Evolutionary conservation across 2,329 filamentous ascomycete species (phyloP).

Genomic region (Epichloe gansuensis): DNA sequence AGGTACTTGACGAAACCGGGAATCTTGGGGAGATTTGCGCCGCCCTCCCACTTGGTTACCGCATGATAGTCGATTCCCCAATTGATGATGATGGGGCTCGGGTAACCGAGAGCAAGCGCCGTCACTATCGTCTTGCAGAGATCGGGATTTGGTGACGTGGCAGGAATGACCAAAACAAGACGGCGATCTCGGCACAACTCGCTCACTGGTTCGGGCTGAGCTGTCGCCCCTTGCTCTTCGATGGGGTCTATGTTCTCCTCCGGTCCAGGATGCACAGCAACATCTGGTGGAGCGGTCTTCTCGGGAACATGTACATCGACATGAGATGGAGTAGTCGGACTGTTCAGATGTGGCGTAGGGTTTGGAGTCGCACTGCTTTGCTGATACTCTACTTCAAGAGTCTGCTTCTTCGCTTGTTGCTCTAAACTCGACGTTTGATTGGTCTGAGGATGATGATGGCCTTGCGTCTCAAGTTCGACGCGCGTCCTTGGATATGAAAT

Average conservation of each 20-base stretch:
- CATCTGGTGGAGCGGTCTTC: not conserved
- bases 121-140: slow-evolving; percentile 14
- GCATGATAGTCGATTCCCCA: slow-evolving; percentile 10
- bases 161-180: slow-evolving; percentile 10
- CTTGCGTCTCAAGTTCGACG: not conserved
- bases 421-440: not conserved
- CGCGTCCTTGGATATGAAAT: not conserved
- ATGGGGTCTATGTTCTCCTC: not conserved
- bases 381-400: not conserved
- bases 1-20: slow-evolving; percentile 12
- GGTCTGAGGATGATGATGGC: not conserved
- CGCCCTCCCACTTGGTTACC: slow-evolving; percentile 6
- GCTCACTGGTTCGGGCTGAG: not conserved
- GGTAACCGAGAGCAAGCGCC: slow-evolving; percentile 12
- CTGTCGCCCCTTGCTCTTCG: not conserved
- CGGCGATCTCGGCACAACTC: slow-evolving; percentile 5
- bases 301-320: not conserved
- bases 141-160: slow-evolving; percentile 9
- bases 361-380: not conserved
- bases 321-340: not conserved
- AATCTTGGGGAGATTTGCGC: slow-evolving; percentile 13
- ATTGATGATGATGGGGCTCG: slow-evolving; percentile 13
- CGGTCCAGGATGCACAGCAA: not conserved
- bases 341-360: not conserved
- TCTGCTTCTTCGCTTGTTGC: not conserved